Percentiles rank a stretch among this genome's conserved stretches.
These are phyloP conservation scores for Xylaria scruposa DNA, from an alignment of 495 filamentous ascomycete genomes.

Conservation along the genomic window DNA sequence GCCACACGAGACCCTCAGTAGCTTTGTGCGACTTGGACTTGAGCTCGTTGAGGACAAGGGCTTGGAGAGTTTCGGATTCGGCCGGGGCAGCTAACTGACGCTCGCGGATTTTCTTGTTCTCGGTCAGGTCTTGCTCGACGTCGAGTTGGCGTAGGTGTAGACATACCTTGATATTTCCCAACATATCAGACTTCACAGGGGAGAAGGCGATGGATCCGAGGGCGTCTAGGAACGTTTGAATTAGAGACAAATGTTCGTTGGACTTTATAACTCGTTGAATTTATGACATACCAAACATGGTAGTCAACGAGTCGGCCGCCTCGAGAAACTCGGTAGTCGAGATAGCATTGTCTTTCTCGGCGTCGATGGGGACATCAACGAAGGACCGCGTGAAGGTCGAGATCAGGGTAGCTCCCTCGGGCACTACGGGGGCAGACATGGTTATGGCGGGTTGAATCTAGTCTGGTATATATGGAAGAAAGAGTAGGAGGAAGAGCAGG, in stretches of 20 bases:
- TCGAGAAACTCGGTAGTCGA: slow-evolving; percentile 88
- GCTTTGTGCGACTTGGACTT: slow-evolving; percentile 85
- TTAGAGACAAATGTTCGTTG: slow-evolving; percentile 3
- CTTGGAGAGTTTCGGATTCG: slow-evolving; percentile 80
- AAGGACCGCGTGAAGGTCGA: slow-evolving; percentile 84
- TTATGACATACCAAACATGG: slow-evolving; percentile 75
- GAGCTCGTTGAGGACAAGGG: slow-evolving; percentile 82
- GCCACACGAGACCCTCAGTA: slow-evolving; percentile 89
- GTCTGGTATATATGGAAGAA: slow-evolving; percentile 8
- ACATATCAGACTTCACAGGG: slow-evolving; percentile 88
- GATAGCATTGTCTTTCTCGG: slow-evolving; percentile 75
- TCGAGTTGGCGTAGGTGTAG: not conserved
- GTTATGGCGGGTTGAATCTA: slow-evolving; percentile 26
- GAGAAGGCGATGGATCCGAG: slow-evolving; percentile 83
- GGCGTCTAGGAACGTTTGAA: slow-evolving; percentile 61
- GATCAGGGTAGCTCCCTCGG: slow-evolving; percentile 79
- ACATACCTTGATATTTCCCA: slow-evolving; percentile 87
- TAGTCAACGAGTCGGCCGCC: slow-evolving; percentile 82
- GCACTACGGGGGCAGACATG: slow-evolving; percentile 53
- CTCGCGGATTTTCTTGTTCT: slow-evolving; percentile 83
- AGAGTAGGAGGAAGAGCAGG: slow-evolving; percentile 6
- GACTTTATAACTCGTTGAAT: no score
- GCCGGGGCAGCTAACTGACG: slow-evolving; percentile 77
- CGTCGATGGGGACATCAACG: slow-evolving; percentile 76
- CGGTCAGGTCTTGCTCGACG: slow-evolving; percentile 26